Evolutionary conservation across 1,139 yeast genomes (phyloP).

Genomic region (Debaryomyces sp.): DNA sequence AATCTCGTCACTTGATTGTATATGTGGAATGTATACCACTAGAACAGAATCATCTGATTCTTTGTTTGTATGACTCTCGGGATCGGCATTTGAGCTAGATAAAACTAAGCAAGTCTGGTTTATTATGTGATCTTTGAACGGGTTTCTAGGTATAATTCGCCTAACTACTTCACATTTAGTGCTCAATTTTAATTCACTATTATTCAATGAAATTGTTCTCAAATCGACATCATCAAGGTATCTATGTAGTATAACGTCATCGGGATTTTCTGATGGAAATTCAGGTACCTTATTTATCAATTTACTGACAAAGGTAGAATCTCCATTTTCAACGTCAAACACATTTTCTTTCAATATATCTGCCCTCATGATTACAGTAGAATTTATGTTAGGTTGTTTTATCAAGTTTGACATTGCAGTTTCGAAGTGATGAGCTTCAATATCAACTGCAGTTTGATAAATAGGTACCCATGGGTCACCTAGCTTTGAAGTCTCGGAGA

Average conservation of each 20-base stretch:
- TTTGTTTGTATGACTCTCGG: slow-evolving; percentile 8
- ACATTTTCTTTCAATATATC: slow-evolving; percentile 68
- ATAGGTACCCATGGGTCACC: slow-evolving; percentile 73
- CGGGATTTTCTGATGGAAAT: slow-evolving; percentile 29
- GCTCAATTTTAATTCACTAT: slow-evolving; percentile 29
- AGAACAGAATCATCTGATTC: slow-evolving; percentile 45
- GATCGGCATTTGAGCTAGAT: slow-evolving; percentile 16
- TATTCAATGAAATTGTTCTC: slow-evolving; percentile 44
- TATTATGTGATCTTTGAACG: slow-evolving; percentile 77
- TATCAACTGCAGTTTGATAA: slow-evolving; percentile 47
- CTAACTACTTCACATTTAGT: slow-evolving; percentile 64
- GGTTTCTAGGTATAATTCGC: slow-evolving; percentile 86
- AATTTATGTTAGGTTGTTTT: slow-evolving; percentile 86
- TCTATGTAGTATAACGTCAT: slow-evolving; percentile 42
- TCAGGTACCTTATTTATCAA: slow-evolving; percentile 35
- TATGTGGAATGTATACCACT: slow-evolving; percentile 78
- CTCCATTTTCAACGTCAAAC: slow-evolving; percentile 42
- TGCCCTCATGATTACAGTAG: slow-evolving; percentile 87
- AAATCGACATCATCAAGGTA: slow-evolving; percentile 60
- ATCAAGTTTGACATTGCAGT: slow-evolving; percentile 81
- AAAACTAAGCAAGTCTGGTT: slow-evolving; percentile 79
- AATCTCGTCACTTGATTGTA: slow-evolving; percentile 56
- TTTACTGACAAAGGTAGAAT: slow-evolving; percentile 36
- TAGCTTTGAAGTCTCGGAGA: slow-evolving; percentile 41
- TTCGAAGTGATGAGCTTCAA: slow-evolving; percentile 59